Evolutionary conservation across 2,329 filamentous ascomycete genomes (phyloP).

Genomic region (Stachybotrys chartarum): DNA sequence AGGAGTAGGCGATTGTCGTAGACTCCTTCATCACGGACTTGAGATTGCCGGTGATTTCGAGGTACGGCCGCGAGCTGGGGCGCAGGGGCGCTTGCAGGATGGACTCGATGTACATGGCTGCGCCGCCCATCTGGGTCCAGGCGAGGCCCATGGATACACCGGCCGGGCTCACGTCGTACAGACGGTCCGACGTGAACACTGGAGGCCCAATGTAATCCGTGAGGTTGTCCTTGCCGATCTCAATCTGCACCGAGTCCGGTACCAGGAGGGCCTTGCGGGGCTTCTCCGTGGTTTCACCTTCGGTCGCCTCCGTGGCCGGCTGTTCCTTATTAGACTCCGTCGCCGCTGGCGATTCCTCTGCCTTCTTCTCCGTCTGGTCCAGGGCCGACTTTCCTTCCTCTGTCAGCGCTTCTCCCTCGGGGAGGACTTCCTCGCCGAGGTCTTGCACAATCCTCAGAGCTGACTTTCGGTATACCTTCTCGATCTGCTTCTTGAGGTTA

Average conservation of each 20-base stretch:
- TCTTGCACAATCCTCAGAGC: conserved; percentile 96
- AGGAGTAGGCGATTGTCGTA: conserved; percentile 89
- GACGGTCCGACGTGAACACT: conserved; percentile 87
- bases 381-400: conserved; percentile 76
- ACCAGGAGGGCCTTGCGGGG: conserved; percentile 75
- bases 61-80: conserved; percentile 63
- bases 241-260: conserved; percentile 78
- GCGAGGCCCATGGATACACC: conserved; percentile 97
- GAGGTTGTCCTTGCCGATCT: conserved; percentile 80
- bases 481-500: conserved; percentile 98
- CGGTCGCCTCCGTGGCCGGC: conserved; percentile 22
- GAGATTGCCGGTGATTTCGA: conserved; percentile 91
- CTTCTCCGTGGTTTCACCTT: conserved; percentile 45
- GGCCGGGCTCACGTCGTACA: conserved; percentile 89
- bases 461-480: conserved; percentile 97
- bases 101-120: conserved; percentile 94
- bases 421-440: conserved; percentile 74
- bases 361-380: conserved; percentile 63
- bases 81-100: conserved; percentile 81
- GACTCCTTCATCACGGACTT: conserved; percentile 99
- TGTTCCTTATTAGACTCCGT: conserved; percentile 17
- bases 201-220: conserved; percentile 97
- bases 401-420: conserved; percentile 76
- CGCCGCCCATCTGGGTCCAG: conserved; percentile 96
- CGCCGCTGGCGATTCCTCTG: conserved; percentile 45